These are phyloP conservation scores for Rubroboletus satanas DNA, from an alignment of 768 basidiomycete genomes.

Conservation along the genomic window DNA sequence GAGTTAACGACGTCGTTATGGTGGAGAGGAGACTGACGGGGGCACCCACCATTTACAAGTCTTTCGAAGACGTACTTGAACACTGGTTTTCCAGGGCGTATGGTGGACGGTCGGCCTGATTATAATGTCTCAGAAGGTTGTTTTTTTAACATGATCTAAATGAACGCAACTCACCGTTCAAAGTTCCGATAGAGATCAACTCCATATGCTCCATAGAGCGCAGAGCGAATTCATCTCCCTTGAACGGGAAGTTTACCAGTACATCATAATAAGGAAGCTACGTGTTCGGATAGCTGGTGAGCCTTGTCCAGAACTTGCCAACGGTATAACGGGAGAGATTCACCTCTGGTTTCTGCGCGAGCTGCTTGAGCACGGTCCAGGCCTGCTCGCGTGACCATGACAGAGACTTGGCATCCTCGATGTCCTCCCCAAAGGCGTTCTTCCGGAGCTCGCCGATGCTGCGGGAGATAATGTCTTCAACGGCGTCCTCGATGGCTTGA, in stretches of 20 bases:
- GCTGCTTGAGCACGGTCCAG: conserved; percentile 74
- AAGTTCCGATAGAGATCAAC: conserved; percentile 74
- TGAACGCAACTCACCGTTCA: conserved; percentile 50
- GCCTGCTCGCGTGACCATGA: conserved; percentile 87
- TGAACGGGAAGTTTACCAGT: conserved; percentile 83
- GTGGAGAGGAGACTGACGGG: not conserved
- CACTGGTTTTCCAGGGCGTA: conserved; percentile 89
- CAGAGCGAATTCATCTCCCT: conserved; percentile 79
- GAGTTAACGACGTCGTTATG: not conserved
- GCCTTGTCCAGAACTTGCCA: conserved; percentile 6
- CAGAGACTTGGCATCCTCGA: conserved; percentile 78
- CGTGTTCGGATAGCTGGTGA: not conserved
- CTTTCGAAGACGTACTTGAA: conserved; percentile 81
- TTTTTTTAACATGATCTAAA: not conserved
- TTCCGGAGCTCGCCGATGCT: conserved; percentile 83
- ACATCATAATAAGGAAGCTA: conserved; percentile 82
- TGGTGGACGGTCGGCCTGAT: conserved; percentile 74
- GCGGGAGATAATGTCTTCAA: conserved; percentile 83
- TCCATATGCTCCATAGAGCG: conserved; percentile 87
- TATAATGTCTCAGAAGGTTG: not conserved
- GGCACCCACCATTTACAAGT: conserved; percentile 63
- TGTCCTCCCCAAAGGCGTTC: conserved; percentile 89
- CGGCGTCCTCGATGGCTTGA: conserved; percentile 68
- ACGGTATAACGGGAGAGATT: conserved; percentile 28
- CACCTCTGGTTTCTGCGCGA: conserved; percentile 64